Base-by-base conservation (phyloP, 768 basidiomycete genomes). In the Boletus rufocinnamomeus region DNA sequence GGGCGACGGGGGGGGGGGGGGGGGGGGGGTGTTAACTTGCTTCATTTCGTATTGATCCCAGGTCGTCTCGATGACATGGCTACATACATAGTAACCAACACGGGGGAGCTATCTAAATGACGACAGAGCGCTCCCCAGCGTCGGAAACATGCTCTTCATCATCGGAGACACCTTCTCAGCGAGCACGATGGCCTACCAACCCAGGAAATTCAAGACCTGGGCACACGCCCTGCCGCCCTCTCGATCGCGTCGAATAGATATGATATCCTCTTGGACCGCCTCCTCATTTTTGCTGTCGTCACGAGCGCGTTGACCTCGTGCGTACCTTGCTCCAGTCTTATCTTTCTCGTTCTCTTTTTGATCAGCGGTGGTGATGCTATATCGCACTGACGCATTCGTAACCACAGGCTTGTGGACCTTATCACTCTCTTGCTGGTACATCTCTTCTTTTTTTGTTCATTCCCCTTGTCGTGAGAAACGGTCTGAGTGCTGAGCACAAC, bases 131-230 rank as follows among this genome's bases (percentile, higher is more conserved):
- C 46, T 69, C 40, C 45, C 72, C 23, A 7, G 72, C 35, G 40
- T 34, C 27, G 70, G 65, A 10, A 70, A 70, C 35, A 9, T 51
- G n/a, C 67, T 70, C 19, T 70, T 70, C 52, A 67, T 70, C 44
- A 6, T 52, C 47, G 69, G 69, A 0, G 69, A 72, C 41, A 57
- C 61, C 3, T 62, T 72, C 4, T 63, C 64, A 1, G 66, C 69
- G 1, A 21, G 50, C 27, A 21, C 41, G 4, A 67, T 70, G 68
- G 66, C 68, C 0, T 68, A 66, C 38, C 59, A 70, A 23, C 70
- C 72, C 38, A 11, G 14, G 14, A 61, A 32, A 17, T 62, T 55
- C 50, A 60, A 55, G 21, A 63, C 56, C 2, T 63, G 63, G 59
- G 25, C 40, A 4, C 49, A 58, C 11, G 41, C 17, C 1, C 11